Evolutionary conservation across 2,329 filamentous ascomycete genomes (phyloP), one percentile per base, ranked within the genome.

Genomic region (Alternaria viburni): DNA sequence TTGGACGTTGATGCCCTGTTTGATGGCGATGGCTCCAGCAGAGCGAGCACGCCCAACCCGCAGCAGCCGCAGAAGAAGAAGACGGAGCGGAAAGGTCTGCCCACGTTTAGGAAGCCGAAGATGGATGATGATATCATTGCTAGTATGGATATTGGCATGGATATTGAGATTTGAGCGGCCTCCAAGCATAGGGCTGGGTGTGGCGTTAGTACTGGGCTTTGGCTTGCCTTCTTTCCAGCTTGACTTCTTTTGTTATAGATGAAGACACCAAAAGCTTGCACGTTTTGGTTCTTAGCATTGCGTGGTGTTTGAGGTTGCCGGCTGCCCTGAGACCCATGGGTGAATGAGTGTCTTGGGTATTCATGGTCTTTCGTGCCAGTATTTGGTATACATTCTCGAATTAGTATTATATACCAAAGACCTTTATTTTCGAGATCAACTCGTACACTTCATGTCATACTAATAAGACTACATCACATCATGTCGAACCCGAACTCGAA

Each of bases 101-200:
- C 89, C 12, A 91, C 93, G 52, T 92, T 95, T 74, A 90, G 85
- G 70, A 86, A 92, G 81, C 90, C 91, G 28, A 87, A 93, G 61
- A 91, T 91, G 84, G 94, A 97, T 66, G 96, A 98, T 76, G 96
- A 98, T 75, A 91, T 97, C 59, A 95, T 98, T 79, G 93, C 91
- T 1, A 87, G 89, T 25, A 84, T 98, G 83, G 96, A 98, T 78
- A 82, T 98, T 72, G 95, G 93, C 26, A 93, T 98, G 77, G 95
- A 98, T 71, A 90, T 97, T 72, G 93, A 97, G 70, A 93, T 97
- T 71, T 93, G 74, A 81, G 64, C 52, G 25, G 25, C 25, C 25
- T 25, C 25, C 1, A 25, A 25, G 25, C 25, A 3, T 25, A 8
- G 6, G 25, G 25, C 2, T 25, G 2, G 25, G 25, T 25, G 6